Base-by-base conservation (phyloP, 225 moss, liverwort and hornwort genomes). In the Antitrichia curtipendula region DNA sequence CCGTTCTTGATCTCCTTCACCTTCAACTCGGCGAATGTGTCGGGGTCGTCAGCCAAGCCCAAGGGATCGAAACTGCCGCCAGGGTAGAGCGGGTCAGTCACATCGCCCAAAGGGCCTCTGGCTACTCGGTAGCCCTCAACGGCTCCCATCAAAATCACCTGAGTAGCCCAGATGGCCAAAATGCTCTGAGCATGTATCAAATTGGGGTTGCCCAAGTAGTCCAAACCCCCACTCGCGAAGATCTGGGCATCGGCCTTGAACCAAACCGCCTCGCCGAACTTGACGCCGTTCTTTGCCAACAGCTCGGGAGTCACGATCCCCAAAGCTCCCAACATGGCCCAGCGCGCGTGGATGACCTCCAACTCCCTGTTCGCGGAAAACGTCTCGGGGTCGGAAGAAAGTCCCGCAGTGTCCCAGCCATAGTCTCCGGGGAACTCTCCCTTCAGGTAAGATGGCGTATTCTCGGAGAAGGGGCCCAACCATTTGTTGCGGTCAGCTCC, bases 1-100 rank as follows among this genome's bases (percentile, higher is more conserved):
- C 84, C 86, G 58, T 86, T 86, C 79, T 86, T 86, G 36, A 86
- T 24, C 79, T 86, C 86, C 86, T 86, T 86, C 86, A 86, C 86
- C 86, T 86, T 86, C 86, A 86, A 45, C 86, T 86, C 86, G 1
- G 79, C 78, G 36, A 86, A 79, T 1, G 86, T 36, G 3, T 87
- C 82, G 87, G 87, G 87, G 74, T 87, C 82, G 74, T 87, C 87
- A 14, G 87, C 81, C 87, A 87, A 63, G 1, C 87, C 87, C 87
- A 87, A 73, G 7, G 87, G 87, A 73, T 91, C 91, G 72, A 91
- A 91, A 0, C 8, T 5, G 57, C 91, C 89, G 12, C 91, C 89
- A 1, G 91, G 89, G 89, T 89, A 91, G 50, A 89, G 59, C 25
- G 89, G 86, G 86, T 91, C 91, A 2, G 54, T 32, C 75, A 88